Evolutionary conservation across 306 rosid species (phyloP).

Genomic region (Alnus glutinosa): DNA sequence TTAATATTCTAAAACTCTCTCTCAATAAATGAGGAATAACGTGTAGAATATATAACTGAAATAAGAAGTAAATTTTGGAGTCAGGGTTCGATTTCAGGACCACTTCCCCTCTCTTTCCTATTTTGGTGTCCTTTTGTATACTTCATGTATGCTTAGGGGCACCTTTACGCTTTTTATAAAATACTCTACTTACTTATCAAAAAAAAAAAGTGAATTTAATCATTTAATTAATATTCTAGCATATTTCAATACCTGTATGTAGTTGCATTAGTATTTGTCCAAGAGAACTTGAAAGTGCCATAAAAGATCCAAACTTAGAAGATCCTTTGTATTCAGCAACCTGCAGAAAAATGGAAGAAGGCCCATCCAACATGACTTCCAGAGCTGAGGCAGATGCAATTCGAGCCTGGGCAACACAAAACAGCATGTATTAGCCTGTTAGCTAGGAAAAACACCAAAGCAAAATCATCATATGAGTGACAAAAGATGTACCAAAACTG

Average conservation of each 20-base stretch:
- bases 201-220: too few species aligned
- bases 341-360: conserved; percentile 75
- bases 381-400: conserved; percentile 75
- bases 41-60: too few species aligned
- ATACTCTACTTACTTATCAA: too few species aligned
- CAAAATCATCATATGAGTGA: conserved; percentile 7
- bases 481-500: not conserved
- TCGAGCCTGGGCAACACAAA: conserved; percentile 59
- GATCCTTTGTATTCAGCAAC: conserved; percentile 85
- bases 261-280: conserved; percentile 90
- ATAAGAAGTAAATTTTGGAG: too few species aligned
- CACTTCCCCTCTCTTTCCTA: too few species aligned
- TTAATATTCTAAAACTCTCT: too few species aligned
- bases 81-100: too few species aligned
- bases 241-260: conserved; percentile 61
- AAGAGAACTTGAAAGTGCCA: conserved; percentile 85
- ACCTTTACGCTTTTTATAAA: too few species aligned
- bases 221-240: too few species aligned
- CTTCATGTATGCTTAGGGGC: too few species aligned
- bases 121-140: too few species aligned
- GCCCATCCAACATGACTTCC: conserved; percentile 78
- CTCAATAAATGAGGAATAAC: too few species aligned
- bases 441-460: conserved; percentile 17
- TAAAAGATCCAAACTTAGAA: conserved; percentile 82
- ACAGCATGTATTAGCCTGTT: conserved; percentile 31